phyloP scores from a whole-genome alignment of 225 moss, liverwort and hornwort genomes.

The Bryoerythrophyllum caledonicum region DNA sequence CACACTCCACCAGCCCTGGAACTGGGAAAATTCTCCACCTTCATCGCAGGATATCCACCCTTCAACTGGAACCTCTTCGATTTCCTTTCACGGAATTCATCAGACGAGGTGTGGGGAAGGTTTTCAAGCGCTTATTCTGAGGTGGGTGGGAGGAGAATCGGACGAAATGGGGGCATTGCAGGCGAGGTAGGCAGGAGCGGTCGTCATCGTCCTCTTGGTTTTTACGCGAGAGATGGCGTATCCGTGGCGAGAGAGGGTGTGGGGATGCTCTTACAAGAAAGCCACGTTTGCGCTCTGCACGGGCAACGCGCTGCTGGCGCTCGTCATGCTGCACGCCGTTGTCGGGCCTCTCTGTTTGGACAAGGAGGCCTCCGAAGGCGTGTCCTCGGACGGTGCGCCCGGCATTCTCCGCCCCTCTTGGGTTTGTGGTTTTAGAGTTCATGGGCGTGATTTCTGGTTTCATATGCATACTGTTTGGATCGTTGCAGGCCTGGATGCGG shows the following conservation, averaged over 20 bases:
- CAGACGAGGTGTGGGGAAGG: too few species aligned
- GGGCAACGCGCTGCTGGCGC: slow-evolving; percentile 55
- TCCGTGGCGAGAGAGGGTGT: slow-evolving; percentile 13
- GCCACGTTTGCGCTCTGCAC: slow-evolving; percentile 56
- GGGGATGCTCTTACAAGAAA: slow-evolving; percentile 57
- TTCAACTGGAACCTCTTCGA: too few species aligned
- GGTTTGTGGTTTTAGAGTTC: not conserved
- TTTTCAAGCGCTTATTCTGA: not conserved
- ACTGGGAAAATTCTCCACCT: too few species aligned
- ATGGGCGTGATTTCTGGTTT: too few species aligned
- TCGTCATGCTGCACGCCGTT: slow-evolving; percentile 61
- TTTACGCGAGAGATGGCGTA: slow-evolving; percentile 20
- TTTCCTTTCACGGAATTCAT: too few species aligned
- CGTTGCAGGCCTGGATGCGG: slow-evolving; percentile 17
- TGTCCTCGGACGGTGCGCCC: slow-evolving; percentile 8
- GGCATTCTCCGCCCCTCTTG: not conserved
- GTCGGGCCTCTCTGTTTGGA: slow-evolving; percentile 32
- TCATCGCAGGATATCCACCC: too few species aligned
- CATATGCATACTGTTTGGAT: not conserved
- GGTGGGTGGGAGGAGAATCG: not conserved
- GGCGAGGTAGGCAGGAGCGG: not conserved
- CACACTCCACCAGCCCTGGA: too few species aligned
- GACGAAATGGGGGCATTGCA: not conserved
- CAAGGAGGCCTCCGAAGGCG: slow-evolving; percentile 6
- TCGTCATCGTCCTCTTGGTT: too few species aligned